Evolutionary conservation across 2,329 filamentous ascomycete genomes (phyloP), one percentile per base, ranked within the genome.

Genomic region (Colletotrichum abscissum): DNA sequence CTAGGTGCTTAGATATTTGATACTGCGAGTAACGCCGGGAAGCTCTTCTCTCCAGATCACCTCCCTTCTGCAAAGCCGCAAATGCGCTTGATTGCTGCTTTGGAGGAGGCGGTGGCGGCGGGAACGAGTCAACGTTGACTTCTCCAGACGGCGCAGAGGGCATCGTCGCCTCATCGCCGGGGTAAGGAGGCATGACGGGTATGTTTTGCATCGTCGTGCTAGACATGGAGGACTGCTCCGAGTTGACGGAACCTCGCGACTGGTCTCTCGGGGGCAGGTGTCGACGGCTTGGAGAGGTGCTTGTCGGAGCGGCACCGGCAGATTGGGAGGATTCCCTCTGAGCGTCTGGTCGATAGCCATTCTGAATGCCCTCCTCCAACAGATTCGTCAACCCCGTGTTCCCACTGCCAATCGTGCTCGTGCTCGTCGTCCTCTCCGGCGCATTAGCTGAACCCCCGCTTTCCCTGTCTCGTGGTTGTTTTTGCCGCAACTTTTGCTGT

Each of bases 1-100:
- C 96, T 2, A 98, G 87, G 78, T 98, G 95, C 80, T 98, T 98
- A 58, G 95, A 94, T 77, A 99, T 97, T 80, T 99, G 97, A 81
- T 98, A 99, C 66, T 95, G 94, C 2, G 97, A 98, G 81, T 98
- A 99, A 79, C 97, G 89, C 77, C 96, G 90, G 16, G 97, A 99
- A 1, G 97, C 97, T 80, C 97, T 90, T 80, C 97, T 91, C 83
- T 99, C 97, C 63, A 99, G 86, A 76, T 98, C 95, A 24, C 96
- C 96, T 42, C 95, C 95, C 82, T 95, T 91, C 83, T 98, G 97
- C 76, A 99, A 84, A 63, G 95, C 95, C 62, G 95, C 95, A 65
- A 99, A 86, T 5, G 97, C 97, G 85, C 97, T 97, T 78, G 97
- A 94, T 78, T 95, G 92, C 78, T 94, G 94, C 65, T 95, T 93